Evolutionary conservation across 169 alveolate species (phyloP).

Genomic region (Plasmodium knowlesi): DNA sequence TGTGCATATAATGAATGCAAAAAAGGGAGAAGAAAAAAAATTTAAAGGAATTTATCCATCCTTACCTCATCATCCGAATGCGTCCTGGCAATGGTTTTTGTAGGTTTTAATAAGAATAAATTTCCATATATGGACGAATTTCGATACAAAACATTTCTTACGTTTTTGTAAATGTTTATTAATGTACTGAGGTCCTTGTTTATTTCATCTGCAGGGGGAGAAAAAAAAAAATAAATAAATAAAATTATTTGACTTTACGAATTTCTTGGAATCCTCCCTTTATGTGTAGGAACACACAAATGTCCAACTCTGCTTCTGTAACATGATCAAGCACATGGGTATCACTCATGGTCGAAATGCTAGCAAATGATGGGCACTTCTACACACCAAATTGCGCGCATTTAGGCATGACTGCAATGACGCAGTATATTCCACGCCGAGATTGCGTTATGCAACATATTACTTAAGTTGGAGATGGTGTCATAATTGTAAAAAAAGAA

Average conservation of each 20-base stretch:
- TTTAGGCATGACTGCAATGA: neutral
- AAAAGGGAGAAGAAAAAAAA: neutral
- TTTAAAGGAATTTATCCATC: neutral
- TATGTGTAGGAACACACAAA: neutral
- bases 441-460: neutral
- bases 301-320: neutral
- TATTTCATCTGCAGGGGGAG: slow-evolving; percentile 28
- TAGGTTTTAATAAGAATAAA: slow-evolving; percentile 20
- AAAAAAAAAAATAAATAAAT: neutral
- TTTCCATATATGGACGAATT: slow-evolving; percentile 42
- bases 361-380: neutral
- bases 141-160: slow-evolving; percentile 42
- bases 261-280: neutral
- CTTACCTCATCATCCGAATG: slow-evolving; percentile 63
- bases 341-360: neutral
- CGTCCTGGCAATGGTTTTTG: slow-evolving; percentile 14
- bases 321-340: neutral
- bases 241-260: neutral
- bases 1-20: neutral
- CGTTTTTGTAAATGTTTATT: slow-evolving; percentile 30
- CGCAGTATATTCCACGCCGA: neutral
- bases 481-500: slow-evolving; percentile 55
- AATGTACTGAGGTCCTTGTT: slow-evolving; percentile 19
- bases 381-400: neutral
- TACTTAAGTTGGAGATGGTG: slow-evolving; percentile 40